Base-by-base conservation (phyloP, 495 filamentous ascomycete species). In the Aspergillus carlsbadensis region DNA sequence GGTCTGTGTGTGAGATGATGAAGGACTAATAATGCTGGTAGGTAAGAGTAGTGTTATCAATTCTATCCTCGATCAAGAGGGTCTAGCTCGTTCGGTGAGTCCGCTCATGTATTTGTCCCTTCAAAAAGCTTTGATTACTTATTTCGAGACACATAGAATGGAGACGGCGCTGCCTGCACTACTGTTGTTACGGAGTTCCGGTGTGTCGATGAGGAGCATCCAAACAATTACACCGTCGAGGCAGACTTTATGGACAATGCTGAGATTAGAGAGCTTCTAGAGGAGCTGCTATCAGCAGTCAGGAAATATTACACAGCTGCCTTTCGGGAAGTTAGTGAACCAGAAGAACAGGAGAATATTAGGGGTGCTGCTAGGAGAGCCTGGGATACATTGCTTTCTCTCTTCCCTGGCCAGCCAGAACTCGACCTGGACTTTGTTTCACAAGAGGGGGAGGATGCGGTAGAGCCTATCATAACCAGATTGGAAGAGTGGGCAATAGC, bases 41-140 rank as follows among this genome's bases (percentile, higher is more conserved):
- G 70, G 70, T 0, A 73, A 73, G 56, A 73, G 70, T 51, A 66
- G 62, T 7, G 5, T 73, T 1, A 68, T 73, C 15, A 73, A 73
- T 35, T 73, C 65, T 1, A 22, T 73, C 13, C 64, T 73, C 5
- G 65, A 67, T 35, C 49, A 59, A 39, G 41, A 47, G 1, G 52
- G 57, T 8, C 54, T 73, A 1, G 50, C 68, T 10, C 66, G 65
- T 17, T 66, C 70, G 31, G 70, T 73, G 52, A 41, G 54, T 58
- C 22, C 10, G 6, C n/a, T n/a, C 10, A 41, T n/a, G n/a, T 3
- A 15, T 17, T n/a, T 41, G 10, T 41, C 13, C 4, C 37, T 15
- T 41, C 5, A 18, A 7, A 4, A 18, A 37, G 35, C 4, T 37
- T 41, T 21, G 10, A n/a, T 29, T 20, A 10, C 10, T 34, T 50